Base-by-base conservation (phyloP, 2,329 filamentous ascomycete species). In the Colletotrichum brevisporum region DNA sequence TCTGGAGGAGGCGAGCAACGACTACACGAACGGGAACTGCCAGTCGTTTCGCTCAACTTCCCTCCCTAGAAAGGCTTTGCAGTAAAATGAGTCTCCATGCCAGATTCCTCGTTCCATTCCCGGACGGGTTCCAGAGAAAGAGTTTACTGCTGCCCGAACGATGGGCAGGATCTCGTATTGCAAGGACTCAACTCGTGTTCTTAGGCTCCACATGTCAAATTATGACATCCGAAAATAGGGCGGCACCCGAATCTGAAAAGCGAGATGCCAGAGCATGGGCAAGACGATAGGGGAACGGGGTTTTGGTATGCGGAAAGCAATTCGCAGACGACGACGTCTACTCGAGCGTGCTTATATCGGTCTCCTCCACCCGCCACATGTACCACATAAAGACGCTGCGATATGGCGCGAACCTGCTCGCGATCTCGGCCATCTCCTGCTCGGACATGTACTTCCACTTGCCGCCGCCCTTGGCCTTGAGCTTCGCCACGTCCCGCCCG, bases 391-490 rank as follows among this genome's bases (percentile, higher is more conserved):
- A 97, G 51, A 98, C 78, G 75, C 92, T 96, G 76, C 95, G 91
- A 81, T 97, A 98, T 4, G 95, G 96, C 67, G 88, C 87, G 79
- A 97, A 99, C 76, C 86, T 89, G 66, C 91, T 92, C 13, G 94
- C 91, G 72, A 94, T 86, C 73, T 94, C 92, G 70, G 92, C 78
- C 96, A 99, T 98, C 70, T 98, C 96, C 77, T 90, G 88, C 82
- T 98, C 96, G 43, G 87, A 88, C 94, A 98, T 97, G 79, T 98
- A 99, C 84, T 98, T 98, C 92, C 94, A 98, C 83, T 98, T 98
- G 52, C 93, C 93, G 52, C 93, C 93, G 45, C 73, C 72, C 72
- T 90, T 93, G 43, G 83, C 84, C 82, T 97, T 98, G 68, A 98
- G 82, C 81, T 95, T 97, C 53, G 85, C 89, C 24, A 98, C 90